phyloP scores from a whole-genome alignment of 108 stramenopile genomes.

The Epithemia pelagica region DNA sequence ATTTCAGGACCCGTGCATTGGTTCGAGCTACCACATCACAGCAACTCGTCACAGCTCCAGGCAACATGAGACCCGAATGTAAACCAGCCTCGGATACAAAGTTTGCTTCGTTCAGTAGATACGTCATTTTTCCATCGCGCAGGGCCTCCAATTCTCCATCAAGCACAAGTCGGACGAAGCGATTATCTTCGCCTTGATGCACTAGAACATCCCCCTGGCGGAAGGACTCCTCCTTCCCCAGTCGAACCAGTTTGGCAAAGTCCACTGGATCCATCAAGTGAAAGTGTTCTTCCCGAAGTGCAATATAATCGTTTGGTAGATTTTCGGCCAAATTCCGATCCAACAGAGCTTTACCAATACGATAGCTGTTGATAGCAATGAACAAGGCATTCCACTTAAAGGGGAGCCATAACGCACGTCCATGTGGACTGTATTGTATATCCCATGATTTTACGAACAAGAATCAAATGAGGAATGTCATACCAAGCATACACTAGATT shows the following conservation, averaged over 20 bases:
- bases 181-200: slow-evolving; percentile 51
- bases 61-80: slow-evolving; percentile 71
- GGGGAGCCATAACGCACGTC: slow-evolving; percentile 76
- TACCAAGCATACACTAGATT: too few species aligned
- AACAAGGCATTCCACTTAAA: slow-evolving; percentile 82
- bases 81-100: slow-evolving; percentile 75
- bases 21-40: slow-evolving; percentile 49
- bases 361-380: slow-evolving; percentile 64
- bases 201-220: slow-evolving; percentile 46
- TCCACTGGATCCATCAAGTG: slow-evolving; percentile 52
- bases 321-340: slow-evolving; percentile 47
- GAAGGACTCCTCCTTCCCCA: slow-evolving; percentile 39
- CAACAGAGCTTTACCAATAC: slow-evolving; percentile 46
- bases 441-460: too few species aligned
- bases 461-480: too few species aligned
- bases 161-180: slow-evolving; percentile 59
- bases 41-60: slow-evolving; percentile 56
- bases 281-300: slow-evolving; percentile 57
- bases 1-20: slow-evolving; percentile 35
- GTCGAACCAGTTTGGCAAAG: slow-evolving; percentile 51
- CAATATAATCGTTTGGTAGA: slow-evolving; percentile 32
- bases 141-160: slow-evolving; percentile 56
- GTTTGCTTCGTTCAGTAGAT: slow-evolving; percentile 65
- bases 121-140: slow-evolving; percentile 67
- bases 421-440: slow-evolving; percentile 63